Conservation (phyloP, 805 yeast genomes). For the Candida oleophila region DNA sequence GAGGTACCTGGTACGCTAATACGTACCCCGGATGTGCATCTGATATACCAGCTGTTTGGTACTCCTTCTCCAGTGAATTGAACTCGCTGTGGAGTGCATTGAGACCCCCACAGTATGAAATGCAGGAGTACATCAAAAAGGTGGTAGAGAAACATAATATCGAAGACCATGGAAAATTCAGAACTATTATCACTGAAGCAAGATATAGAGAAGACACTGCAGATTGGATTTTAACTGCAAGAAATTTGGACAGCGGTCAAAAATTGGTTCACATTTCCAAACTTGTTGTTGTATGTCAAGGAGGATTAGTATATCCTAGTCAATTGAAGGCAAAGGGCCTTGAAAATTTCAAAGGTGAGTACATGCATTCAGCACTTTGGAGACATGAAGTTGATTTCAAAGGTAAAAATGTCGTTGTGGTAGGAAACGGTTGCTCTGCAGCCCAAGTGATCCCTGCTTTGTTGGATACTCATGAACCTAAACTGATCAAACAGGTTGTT, state of each 20-base stretch:
- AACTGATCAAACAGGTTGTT: slow-evolving; percentile 30
- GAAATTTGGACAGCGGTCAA: slow-evolving; percentile 29
- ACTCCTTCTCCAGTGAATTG: slow-evolving; percentile 32
- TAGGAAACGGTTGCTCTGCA: slow-evolving; percentile 46
- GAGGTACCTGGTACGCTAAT: slow-evolving; percentile 47
- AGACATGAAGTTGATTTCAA: slow-evolving; percentile 31
- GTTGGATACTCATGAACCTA: slow-evolving; percentile 23
- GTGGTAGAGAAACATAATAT: slow-evolving; percentile 30
- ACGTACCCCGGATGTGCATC: slow-evolving; percentile 47
- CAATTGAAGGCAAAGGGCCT: slow-evolving; percentile 30
- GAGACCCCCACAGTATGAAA: slow-evolving; percentile 42
- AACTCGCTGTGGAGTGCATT: slow-evolving; percentile 35
- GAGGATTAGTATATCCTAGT: slow-evolving; percentile 38
- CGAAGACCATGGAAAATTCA: slow-evolving; percentile 19
- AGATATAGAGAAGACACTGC: slow-evolving; percentile 23
- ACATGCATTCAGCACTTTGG: slow-evolving; percentile 43
- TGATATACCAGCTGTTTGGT: slow-evolving; percentile 45
- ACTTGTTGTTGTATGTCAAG: slow-evolving; percentile 26
- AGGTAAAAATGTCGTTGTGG: slow-evolving; percentile 34
- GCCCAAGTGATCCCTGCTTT: slow-evolving; percentile 40
- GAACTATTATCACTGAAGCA: slow-evolving; percentile 19
- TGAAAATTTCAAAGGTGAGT: slow-evolving; percentile 33
- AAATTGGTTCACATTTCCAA: slow-evolving; percentile 27
- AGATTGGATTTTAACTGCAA: slow-evolving; percentile 28
- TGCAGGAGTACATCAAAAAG: slow-evolving; percentile 38